phyloP scores from a whole-genome alignment of 2,329 filamentous ascomycete species.

The Drechslera avenae region DNA sequence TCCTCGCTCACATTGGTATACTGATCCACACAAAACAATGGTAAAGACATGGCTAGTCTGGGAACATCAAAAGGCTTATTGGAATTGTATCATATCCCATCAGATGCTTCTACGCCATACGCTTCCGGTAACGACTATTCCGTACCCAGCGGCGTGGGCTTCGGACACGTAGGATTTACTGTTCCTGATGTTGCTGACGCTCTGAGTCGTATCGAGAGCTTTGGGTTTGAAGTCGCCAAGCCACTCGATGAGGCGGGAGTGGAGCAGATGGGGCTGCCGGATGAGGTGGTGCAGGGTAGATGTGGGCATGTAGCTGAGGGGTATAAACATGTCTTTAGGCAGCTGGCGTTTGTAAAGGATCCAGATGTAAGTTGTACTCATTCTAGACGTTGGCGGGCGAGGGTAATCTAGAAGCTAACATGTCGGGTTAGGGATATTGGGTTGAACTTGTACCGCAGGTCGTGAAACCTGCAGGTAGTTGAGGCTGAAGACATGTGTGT shows the following conservation, averaged over 20 bases:
- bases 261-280: conserved; percentile 31
- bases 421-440: conserved; percentile 33
- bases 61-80: conserved; percentile 37
- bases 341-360: conserved; percentile 44
- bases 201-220: conserved; percentile 26
- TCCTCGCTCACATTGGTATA: too few species aligned
- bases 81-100: conserved; percentile 42
- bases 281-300: conserved; percentile 22
- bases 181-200: conserved; percentile 38
- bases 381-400: too few species aligned
- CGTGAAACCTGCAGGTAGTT: too few species aligned
- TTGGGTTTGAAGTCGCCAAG: conserved; percentile 37
- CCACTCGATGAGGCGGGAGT: conserved; percentile 33
- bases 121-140: conserved; percentile 36
- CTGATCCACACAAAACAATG: not conserved
- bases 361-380: conserved; percentile 46
- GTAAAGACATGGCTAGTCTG: conserved; percentile 21
- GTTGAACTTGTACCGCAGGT: conserved; percentile 34
- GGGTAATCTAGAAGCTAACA: conserved; percentile 9
- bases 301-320: conserved; percentile 27
- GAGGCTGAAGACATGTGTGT: too few species aligned
- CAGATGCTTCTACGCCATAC: conserved; percentile 26
- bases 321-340: conserved; percentile 38
- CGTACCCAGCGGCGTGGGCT: conserved; percentile 25
- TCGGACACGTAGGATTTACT: conserved; percentile 46